Base-by-base conservation (phyloP, 495 filamentous ascomycete species). In the Penicillium silybi region DNA sequence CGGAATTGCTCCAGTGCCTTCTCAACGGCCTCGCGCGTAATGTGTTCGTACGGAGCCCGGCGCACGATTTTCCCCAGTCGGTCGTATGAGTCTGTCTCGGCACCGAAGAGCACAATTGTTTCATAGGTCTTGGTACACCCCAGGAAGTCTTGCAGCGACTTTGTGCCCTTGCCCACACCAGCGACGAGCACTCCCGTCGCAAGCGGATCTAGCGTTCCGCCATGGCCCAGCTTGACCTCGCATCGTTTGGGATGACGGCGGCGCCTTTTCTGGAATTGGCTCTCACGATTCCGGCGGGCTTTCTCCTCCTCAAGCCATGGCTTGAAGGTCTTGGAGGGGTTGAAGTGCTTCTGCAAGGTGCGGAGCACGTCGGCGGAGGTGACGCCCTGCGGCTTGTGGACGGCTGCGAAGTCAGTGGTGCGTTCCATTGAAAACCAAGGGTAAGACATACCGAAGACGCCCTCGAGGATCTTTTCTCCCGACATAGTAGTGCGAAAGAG, bases 221-320 rank as follows among this genome's bases (percentile, higher is more conserved):
- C 93, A 72, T 99, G 93, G 17, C 93, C 93, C 58, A 97, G 86
- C 74, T 99, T 99, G 53, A 97, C 85, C 50, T 88, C 78, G 7
- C 87, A 52, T 0, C 77, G 69, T 32, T 49, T 52, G 17, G 72
- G 58, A 38, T 70, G 62, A 68, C 83, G 83, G 59, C 77, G 71
- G 18, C 80, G 79, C 37, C 74, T 73, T 23, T 75, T 75, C 65
- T 85, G 79, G 62, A 67, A 76, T 8, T 72, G 65, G 19, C 62
- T 74, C 55, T 92, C 82, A 6, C 67, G 58, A 1, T 69, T 62
- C 37, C 83, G 80, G 3, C 55, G 63, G 0, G 60, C 66, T 15
- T 61, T 72, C 59, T 92, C 88, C 18, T 73, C 62, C 4, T 79
- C 65, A 17, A 97, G 69, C 79, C 86, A 86, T 13, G 90, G 86